Percentiles rank a stretch among this genome's conserved stretches.
phyloP scores from a whole-genome alignment of 805 yeast species.

The Candida maris region DNA sequence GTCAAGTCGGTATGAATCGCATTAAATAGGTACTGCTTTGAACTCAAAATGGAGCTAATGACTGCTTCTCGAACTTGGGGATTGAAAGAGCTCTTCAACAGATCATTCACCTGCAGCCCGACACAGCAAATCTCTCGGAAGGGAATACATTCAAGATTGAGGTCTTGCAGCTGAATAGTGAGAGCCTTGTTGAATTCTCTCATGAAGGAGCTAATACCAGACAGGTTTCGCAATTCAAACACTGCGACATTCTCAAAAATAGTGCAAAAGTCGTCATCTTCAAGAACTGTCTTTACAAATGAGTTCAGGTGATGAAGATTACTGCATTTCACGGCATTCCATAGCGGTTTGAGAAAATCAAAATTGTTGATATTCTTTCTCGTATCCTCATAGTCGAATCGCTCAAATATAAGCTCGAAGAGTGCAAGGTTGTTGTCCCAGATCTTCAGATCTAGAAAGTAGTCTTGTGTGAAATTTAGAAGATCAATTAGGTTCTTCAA shows the following conservation, averaged over 20 bases:
- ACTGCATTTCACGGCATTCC: slow-evolving; percentile 10
- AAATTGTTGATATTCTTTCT: slow-evolving; percentile 8
- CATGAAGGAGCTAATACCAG: slow-evolving; percentile 11
- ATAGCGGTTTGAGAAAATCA: slow-evolving; percentile 23
- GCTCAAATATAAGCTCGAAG: slow-evolving; percentile 24
- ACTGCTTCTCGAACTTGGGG: slow-evolving; percentile 42
- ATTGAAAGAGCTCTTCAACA: slow-evolving; percentile 35
- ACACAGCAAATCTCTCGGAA: slow-evolving; percentile 44
- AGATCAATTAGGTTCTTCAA: slow-evolving; percentile 27
- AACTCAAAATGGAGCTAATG: slow-evolving; percentile 40
- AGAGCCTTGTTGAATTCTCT: slow-evolving; percentile 16
- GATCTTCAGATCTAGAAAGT: slow-evolving; percentile 20
- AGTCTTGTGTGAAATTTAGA: slow-evolving; percentile 26
- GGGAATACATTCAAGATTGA: slow-evolving; percentile 25
- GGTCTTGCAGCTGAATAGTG: slow-evolving; percentile 17
- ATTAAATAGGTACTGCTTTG: slow-evolving; percentile 30
- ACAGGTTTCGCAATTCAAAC: slow-evolving; percentile 3
- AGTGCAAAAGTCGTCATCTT: slow-evolving; percentile 24
- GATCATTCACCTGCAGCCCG: slow-evolving; percentile 18
- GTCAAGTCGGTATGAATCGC: slow-evolving; percentile 21
- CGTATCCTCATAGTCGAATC: slow-evolving; percentile 13
- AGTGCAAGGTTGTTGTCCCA: slow-evolving; percentile 30
- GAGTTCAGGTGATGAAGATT: slow-evolving; percentile 12
- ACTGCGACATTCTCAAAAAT: slow-evolving; percentile 13
- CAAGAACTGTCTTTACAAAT: slow-evolving; percentile 19